Evolutionary conservation across 306 rosid species (phyloP).

Genomic region (Purshia tridentata): DNA sequence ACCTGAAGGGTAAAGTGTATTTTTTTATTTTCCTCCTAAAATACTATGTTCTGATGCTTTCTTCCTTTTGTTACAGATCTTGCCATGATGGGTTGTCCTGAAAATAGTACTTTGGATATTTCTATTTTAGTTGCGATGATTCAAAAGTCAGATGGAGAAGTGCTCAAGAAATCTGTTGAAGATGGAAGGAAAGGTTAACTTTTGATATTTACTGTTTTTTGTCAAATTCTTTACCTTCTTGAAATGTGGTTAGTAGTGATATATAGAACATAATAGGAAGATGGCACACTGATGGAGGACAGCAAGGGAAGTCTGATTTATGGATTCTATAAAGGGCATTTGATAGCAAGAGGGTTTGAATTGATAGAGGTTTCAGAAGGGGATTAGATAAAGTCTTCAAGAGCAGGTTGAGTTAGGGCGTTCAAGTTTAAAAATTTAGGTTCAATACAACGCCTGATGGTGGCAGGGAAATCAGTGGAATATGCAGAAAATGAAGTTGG

Average conservation of each 20-base stretch:
- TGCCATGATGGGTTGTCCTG: constrained; percentile 64
- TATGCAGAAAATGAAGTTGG: too few species aligned
- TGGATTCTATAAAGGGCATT: neutral
- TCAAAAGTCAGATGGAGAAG: constrained; percentile 56
- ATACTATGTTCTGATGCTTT: neutral
- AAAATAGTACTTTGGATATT: constrained; percentile 41
- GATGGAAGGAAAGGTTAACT: constrained; percentile 58
- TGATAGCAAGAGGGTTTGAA: neutral
- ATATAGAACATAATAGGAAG: neutral
- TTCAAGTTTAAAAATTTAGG: neutral
- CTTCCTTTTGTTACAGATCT: constrained; percentile 46
- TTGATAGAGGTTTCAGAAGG: neutral
- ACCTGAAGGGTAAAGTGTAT: neutral
- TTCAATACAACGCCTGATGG: neutral
- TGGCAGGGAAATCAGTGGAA: too few species aligned
- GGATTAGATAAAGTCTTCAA: neutral
- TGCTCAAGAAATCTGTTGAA: constrained; percentile 39
- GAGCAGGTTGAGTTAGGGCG: neutral
- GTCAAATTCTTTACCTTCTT: neutral
- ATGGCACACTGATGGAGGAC: neutral
- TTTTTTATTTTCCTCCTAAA: constrained; percentile 8
- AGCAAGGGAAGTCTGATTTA: neutral
- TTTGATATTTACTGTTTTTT: constrained; percentile 20
- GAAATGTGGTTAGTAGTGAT: neutral
- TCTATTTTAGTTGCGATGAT: constrained; percentile 74